Conservation (phyloP, 75 land plant species). For the Adiantum capillusveneris region DNA sequence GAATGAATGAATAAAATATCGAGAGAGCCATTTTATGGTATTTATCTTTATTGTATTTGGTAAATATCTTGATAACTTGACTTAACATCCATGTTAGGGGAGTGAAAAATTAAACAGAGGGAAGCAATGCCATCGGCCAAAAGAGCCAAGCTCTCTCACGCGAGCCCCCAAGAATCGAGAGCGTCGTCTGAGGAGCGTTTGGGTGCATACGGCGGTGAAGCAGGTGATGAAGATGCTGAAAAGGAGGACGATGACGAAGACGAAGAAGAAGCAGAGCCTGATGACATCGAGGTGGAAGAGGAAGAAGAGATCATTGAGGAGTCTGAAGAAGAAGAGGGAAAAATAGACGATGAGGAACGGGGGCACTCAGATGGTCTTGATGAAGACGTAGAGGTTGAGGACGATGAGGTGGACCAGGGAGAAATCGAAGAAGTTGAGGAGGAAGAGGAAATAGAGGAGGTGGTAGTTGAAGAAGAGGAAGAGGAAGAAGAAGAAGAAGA, state of each 20-base stretch:
- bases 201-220: neutral
- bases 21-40: too few species aligned
- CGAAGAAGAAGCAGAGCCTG: neutral
- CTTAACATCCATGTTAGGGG: too few species aligned
- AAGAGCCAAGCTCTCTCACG: too few species aligned
- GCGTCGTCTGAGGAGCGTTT: too few species aligned
- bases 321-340: neutral
- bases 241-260: neutral
- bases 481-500: neutral
- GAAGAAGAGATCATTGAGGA: neutral
- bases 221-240: neutral
- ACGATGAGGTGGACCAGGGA: neutral
- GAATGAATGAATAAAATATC: too few species aligned
- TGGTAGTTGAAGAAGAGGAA: neutral
- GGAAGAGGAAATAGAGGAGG: neutral
- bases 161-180: too few species aligned
- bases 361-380: neutral
- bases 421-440: neutral
- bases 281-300: neutral
- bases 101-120: too few species aligned
- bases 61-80: too few species aligned
- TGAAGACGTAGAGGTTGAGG: neutral
- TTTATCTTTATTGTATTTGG: too few species aligned
- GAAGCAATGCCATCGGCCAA: too few species aligned
- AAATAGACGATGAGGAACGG: neutral